A percentile compares a stretch with the other conserved stretches of the same genome.
These are phyloP conservation scores for Psilocybe tampanensis DNA, from an alignment of 768 basidiomycete species.

Conservation along the genomic window DNA sequence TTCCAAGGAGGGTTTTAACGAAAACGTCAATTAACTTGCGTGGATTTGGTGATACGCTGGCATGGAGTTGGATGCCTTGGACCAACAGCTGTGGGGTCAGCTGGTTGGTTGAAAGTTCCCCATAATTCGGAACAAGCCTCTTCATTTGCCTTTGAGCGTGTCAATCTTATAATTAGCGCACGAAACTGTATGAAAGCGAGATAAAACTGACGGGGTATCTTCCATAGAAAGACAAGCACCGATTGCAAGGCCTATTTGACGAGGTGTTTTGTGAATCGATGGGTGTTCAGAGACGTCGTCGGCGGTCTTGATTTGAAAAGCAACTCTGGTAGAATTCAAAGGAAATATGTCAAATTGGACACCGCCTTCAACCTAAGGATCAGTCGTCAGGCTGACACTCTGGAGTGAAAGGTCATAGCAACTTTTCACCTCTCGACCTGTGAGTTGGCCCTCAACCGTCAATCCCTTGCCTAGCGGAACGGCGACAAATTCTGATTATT, in stretches of 20 bases:
- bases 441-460: slow-evolving; percentile 25
- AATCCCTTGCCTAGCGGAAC: slow-evolving; percentile 24
- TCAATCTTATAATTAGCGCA: neutral
- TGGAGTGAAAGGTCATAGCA: neutral
- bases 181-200: too few species aligned
- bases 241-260: slow-evolving; percentile 4
- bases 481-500: slow-evolving; percentile 28
- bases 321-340: neutral
- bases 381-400: neutral
- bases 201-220: neutral
- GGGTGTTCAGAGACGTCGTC: neutral
- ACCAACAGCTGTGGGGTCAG: neutral
- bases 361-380: slow-evolving; percentile 2
- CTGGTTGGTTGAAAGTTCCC: neutral
- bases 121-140: neutral
- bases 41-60: neutral
- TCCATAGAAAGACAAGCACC: neutral
- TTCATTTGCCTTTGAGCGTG: neutral
- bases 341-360: slow-evolving; percentile 11
- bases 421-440: slow-evolving; percentile 20
- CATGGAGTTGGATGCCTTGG: neutral
- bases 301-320: neutral
- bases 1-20: neutral
- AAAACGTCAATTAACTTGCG: neutral
- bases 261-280: slow-evolving; percentile 12